These are phyloP conservation scores for Furcasterigmium sp. DNA, from an alignment of 2,329 filamentous ascomycete genomes.

Conservation along the genomic window DNA sequence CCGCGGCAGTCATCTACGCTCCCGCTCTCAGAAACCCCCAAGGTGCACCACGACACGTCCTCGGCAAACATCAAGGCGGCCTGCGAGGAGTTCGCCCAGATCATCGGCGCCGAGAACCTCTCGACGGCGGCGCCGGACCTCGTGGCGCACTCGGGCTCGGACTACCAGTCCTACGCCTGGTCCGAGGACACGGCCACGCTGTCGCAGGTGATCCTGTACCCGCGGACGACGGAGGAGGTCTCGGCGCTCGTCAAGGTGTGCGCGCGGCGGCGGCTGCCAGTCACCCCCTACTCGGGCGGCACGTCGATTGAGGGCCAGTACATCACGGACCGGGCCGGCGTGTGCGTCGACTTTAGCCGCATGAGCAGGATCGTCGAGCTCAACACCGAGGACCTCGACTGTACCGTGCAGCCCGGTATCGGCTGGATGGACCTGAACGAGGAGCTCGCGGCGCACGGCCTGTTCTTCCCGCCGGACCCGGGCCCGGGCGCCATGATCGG, in stretches of 20 bases:
- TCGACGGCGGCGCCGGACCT: background rate
- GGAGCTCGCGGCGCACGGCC: conserved; percentile 57
- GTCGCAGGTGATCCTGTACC: conserved; percentile 50
- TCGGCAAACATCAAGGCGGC: background rate
- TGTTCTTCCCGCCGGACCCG: conserved; percentile 84
- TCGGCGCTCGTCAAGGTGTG: conserved; percentile 72
- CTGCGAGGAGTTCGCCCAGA: background rate
- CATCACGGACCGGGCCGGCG: conserved; percentile 65
- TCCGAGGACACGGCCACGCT: background rate
- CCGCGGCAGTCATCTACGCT: background rate
- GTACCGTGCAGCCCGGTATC: conserved; percentile 66
- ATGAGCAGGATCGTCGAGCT: conserved; percentile 69
- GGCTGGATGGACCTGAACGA: conserved; percentile 78
- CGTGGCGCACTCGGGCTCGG: background rate
- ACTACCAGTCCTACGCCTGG: conserved; percentile 2
- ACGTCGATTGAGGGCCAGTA: conserved; percentile 78
- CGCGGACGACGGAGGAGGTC: conserved; percentile 68
- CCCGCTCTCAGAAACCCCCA: background rate
- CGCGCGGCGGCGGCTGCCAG: conserved; percentile 63
- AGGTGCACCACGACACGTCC: background rate
- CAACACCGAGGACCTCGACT: conserved; percentile 63
- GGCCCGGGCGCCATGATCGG: conserved; percentile 82
- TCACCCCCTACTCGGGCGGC: conserved; percentile 70
- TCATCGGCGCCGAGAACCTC: background rate
- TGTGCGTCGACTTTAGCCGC: conserved; percentile 69